Base-by-base conservation (phyloP, 352 stramenopile species). In the Phytophthora vignae region DNA sequence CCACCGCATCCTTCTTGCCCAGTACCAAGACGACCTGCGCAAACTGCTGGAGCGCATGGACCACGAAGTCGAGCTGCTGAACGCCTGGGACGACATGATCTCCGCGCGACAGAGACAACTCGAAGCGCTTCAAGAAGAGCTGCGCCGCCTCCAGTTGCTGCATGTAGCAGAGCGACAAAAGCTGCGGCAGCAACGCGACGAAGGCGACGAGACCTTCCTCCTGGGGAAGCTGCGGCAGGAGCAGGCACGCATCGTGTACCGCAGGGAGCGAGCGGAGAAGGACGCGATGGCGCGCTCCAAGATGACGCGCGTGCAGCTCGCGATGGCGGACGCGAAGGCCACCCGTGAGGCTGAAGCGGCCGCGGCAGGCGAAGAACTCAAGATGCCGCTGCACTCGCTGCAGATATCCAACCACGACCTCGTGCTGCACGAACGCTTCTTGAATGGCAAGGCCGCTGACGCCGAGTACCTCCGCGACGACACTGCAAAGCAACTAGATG, bases 321-420 rank as follows among this genome's bases (percentile, higher is more conserved):
- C 73, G 0, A 63, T 62, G 21, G 67, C 64, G 0, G 66, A 74
- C 4, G 71, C 60, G 1, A 77, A 78, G 19, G 68, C 64, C 15
- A 61, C 71, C 0, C 68, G 60, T 4, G 62, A 78, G 49, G 57
- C 55, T 1, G 58, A 68, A 11, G 56, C 48, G 19, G 59, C 63
- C 2, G 69, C 73, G 50, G 46, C 54, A 4, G 69, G 59, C 6
- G 64, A 80, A 1, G 82, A 91, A 38, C 78, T 88, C 2, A 79
- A 80, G 10, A 88, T 81, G 21, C 70, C 56, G 0, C 60, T 82
- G 22, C 63, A 79, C 8, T 89, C 88, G 15, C 75, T 95, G 3
- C 75, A 90, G 1, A 93, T 95, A 36, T 84, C 87, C 1, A 94
- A 94, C 66, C 85, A 92, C 38, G 85, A 94, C 50, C 65, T 93